Base-by-base conservation (phyloP, 2,329 filamentous ascomycete genomes). In the Aspergillus brasiliensis region DNA sequence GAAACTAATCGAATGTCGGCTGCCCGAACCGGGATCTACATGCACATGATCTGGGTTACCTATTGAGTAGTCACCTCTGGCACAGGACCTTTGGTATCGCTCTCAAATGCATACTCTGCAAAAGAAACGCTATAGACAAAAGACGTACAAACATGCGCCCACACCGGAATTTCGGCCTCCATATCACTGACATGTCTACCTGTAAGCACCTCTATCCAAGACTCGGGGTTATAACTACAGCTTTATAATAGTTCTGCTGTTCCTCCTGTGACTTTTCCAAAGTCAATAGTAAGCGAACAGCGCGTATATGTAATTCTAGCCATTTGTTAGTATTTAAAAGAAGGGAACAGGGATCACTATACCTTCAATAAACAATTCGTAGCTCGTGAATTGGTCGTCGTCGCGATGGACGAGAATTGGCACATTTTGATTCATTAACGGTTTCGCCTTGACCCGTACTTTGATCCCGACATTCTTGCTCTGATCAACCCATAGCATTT, bases 351-450 rank as follows among this genome's bases (percentile, higher is more conserved):
- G 42, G 6, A 25, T 11, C 31, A 34, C 71, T 82, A 60, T 78
- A 91, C 90, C 88, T 83, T 91, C 82, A 69, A 91, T 90, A 58
- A 90, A 84, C 27, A 95, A 78, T 46, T 83, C 83, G 71, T 92
- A 95, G 56, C 82, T 86, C 8, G 91, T 85, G 3, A 88, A 82
- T n/a, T 84, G 75, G 48, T 91, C 87, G 56, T 91, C 86, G 53
- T 88, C 84, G 8, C 76, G 77, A 2, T 80, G 77, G 15, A 86
- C 75, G 11, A 91, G 77, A 13, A 90, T 72, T 1, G 87, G 84
- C 59, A 78, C 76, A 37, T 80, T 68, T 54, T 74, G 68, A 69
- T 73, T 75, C 69, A 77, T 21, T 19, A 51, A 72, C 71, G 78
- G 79, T 57, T 80, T 81, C 70, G 86, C 82, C 21, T 75, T 77